Evolutionary conservation across 1,139 yeast genomes (phyloP), one percentile per base, ranked within the genome.

Genomic region (Geotrichum cucujoidarum): DNA sequence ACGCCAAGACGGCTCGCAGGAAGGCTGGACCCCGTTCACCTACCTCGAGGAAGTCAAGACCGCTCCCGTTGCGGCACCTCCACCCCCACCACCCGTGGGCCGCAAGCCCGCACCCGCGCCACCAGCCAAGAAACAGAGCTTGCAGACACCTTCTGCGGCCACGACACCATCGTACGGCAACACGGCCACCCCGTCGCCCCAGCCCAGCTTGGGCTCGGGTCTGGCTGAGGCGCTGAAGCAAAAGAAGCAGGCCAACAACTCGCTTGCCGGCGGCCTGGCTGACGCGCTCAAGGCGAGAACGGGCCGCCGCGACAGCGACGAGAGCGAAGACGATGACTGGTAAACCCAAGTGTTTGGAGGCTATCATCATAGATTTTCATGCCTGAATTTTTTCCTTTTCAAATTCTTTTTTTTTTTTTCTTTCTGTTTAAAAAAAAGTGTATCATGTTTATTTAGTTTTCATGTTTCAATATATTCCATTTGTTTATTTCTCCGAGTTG

Each of bases 11-110:
- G 92, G 85, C 41, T 63, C 82, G 1, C 77, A 72, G 49, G 95
- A 90, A 66, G 99, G 98, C 2, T 94, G 98, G 98, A 92, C 95
- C 10, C 99, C 99, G 11, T 83, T 94, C 29, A 86, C 94, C 18
- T 94, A 90, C 63, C 79, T 92, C 60, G 81, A 79, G 48, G 85
- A 83, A 59, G 77, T 77, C n/a, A 37, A 37, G 25, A 27, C 31
- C 11, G 46, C 38, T 11, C 20, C 47, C 20, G 30, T 35, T 11
- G 36, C 45, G n/a, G 24, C 45, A 11, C 35, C 45, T 14, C 45
- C 45, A 6, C 24, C 45, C 6, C 10, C 36, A 13, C 25, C 37
- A 14, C 43, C 43, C 20, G 16, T 13, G 2, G 27, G 6, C 6
- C 31, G 27, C 8, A 39, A 35, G 22, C 14, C 40, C 18, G 48